phyloP scores from a whole-genome alignment of 352 stramenopile species.

The Sclerospora graminicola region DNA sequence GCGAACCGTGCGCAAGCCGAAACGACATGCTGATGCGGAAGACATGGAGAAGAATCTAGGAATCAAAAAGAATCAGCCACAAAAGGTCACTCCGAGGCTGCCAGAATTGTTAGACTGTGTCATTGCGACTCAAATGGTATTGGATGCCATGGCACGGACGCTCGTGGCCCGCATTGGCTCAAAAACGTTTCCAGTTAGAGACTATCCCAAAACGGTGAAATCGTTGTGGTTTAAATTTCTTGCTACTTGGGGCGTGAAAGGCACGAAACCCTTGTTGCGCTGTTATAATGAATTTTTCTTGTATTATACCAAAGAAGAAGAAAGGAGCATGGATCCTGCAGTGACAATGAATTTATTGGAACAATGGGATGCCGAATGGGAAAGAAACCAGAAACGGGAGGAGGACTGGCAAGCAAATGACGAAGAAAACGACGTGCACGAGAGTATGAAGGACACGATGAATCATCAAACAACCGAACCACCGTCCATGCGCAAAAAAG shows the following conservation, averaged over 20 bases:
- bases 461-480: background rate
- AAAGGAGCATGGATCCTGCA: constrained; percentile 36
- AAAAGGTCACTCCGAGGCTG: constrained; percentile 6
- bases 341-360: constrained; percentile 54
- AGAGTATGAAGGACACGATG: background rate
- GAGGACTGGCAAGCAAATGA: constrained; percentile 1
- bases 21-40: constrained; percentile 5
- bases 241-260: constrained; percentile 48
- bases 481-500: background rate
- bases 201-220: constrained; percentile 38
- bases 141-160: constrained; percentile 36
- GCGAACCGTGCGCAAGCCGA: constrained; percentile 21
- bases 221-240: constrained; percentile 65
- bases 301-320: constrained; percentile 11
- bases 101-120: constrained; percentile 47
- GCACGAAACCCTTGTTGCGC: constrained; percentile 41
- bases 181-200: constrained; percentile 24
- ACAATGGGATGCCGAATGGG: constrained; percentile 50
- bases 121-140: constrained; percentile 47
- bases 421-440: background rate
- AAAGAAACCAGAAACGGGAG: constrained; percentile 19
- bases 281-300: constrained; percentile 72
- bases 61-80: background rate
- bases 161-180: constrained; percentile 33
- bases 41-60: background rate